Conservation (phyloP, 2,329 filamentous ascomycete genomes). For the Penicillium rolfsii region DNA sequence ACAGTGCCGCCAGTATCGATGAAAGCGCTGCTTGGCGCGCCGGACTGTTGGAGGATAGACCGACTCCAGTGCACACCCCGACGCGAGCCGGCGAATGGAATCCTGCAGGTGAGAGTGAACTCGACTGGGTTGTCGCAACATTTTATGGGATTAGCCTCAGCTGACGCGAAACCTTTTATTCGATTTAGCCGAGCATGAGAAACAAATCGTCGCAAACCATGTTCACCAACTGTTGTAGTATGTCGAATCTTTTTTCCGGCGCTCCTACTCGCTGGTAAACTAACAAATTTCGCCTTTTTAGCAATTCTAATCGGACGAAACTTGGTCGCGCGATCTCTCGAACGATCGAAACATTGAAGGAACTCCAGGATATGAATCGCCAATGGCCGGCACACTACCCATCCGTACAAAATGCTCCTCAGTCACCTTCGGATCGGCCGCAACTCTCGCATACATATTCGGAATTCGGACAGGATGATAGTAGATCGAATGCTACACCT, state of each 20-base stretch:
- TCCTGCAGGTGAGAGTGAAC: conserved; percentile 42
- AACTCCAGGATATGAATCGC: conserved; percentile 84
- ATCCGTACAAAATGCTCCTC: conserved; percentile 52
- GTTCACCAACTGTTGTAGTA: conserved; percentile 88
- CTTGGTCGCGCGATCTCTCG: conserved; percentile 86
- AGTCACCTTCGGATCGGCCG: conserved; percentile 40
- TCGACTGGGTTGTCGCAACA: no score
- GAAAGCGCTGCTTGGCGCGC: conserved; percentile 57
- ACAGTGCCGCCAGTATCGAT: conserved; percentile 54
- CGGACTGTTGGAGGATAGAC: conserved; percentile 60
- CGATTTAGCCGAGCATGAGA: conserved; percentile 61
- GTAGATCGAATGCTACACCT: conserved; percentile 36
- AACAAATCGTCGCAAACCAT: conserved; percentile 73
- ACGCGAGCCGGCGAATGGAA: conserved; percentile 53
- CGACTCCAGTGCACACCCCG: conserved; percentile 60
- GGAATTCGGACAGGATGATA: conserved; percentile 33
- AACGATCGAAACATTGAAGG: conserved; percentile 80
- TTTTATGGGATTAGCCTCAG: not conserved
- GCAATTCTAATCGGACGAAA: conserved; percentile 83
- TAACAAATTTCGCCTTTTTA: conserved; percentile 34
- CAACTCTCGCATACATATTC: conserved; percentile 43
- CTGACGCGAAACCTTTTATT: conserved; percentile 21
- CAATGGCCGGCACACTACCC: conserved; percentile 96
- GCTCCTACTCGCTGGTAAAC: not conserved
- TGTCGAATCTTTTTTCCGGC: conserved; percentile 20